Evolutionary conservation across 495 filamentous ascomycete genomes (phyloP).

Genomic region (Podospora anserina): DNA sequence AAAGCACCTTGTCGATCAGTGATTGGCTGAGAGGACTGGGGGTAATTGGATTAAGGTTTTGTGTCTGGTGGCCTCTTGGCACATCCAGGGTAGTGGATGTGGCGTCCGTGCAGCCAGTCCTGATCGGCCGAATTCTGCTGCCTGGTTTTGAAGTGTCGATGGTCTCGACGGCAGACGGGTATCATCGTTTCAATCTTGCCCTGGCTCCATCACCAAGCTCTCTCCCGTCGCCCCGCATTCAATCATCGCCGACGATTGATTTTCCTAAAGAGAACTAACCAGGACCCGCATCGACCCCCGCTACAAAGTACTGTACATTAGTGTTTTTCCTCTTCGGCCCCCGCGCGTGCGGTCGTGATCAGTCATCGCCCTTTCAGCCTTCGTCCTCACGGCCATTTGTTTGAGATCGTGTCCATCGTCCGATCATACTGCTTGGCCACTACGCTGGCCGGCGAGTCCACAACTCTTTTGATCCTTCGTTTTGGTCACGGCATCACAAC

Average conservation of each 20-base stretch:
- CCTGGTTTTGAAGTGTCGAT: not conserved
- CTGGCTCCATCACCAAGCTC: not conserved
- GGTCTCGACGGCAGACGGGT: not conserved
- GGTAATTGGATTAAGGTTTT: constrained; percentile 7
- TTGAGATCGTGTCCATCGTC: not conserved
- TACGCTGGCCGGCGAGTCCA: not conserved
- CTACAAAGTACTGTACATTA: not conserved
- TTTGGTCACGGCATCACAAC: too few species aligned
- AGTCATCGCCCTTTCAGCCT: constrained; percentile 3
- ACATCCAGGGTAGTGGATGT: not conserved
- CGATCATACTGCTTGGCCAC: not conserved
- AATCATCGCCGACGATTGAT: not conserved
- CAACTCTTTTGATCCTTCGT: not conserved
- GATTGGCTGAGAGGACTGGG: constrained; percentile 1
- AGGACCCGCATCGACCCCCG: not conserved
- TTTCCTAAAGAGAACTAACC: not conserved
- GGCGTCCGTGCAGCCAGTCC: not conserved
- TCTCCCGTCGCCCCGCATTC: not conserved
- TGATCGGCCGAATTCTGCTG: constrained; percentile 7
- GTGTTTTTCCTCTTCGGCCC: not conserved
- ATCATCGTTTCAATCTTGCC: not conserved
- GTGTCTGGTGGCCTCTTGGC: not conserved
- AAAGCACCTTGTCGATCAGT: not conserved
- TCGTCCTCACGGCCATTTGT: not conserved
- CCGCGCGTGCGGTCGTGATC: not conserved